A percentile compares a stretch with the other conserved stretches of the same genome.
These are phyloP conservation scores for Suaeda aralocaspica DNA, from an alignment of 148 eudicot species.

Conservation along the genomic window DNA sequence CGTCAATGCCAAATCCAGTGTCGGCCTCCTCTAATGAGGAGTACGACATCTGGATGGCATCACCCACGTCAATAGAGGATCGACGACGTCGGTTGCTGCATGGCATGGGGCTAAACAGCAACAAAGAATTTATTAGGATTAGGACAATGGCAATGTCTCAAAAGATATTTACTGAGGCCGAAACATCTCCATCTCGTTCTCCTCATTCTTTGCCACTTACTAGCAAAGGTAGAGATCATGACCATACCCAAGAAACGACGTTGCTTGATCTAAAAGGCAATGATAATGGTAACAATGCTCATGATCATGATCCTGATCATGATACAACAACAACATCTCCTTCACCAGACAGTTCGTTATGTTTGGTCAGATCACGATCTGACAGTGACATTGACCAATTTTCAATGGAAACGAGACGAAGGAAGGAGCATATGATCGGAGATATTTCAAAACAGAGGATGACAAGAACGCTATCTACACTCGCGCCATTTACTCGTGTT, in stretches of 20 bases:
- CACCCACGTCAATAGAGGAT: conserved; percentile 66
- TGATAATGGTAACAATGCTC: not conserved
- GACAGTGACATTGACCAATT: conserved; percentile 62
- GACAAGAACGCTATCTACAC: conserved; percentile 61
- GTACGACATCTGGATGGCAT: conserved; percentile 76
- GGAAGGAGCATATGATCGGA: conserved; percentile 75
- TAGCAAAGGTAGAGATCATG: not conserved
- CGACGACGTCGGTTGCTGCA: conserved; percentile 62
- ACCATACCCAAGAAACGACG: no score
- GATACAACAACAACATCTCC: not conserved
- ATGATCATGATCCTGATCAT: not conserved
- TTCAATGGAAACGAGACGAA: conserved; percentile 41
- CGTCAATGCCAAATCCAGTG: conserved; percentile 28
- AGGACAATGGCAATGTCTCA: conserved; percentile 38
- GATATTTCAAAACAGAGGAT: conserved; percentile 63
- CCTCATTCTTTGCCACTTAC: conserved; percentile 17
- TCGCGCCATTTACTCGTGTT: conserved; percentile 28
- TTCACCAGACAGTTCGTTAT: conserved; percentile 14
- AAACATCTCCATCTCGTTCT: not conserved
- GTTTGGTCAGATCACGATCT: conserved; percentile 70
- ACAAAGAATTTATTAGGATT: conserved; percentile 41
- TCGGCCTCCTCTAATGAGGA: conserved; percentile 21
- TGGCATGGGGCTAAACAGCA: conserved; percentile 84
- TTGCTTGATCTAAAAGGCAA: not conserved
- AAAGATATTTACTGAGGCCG: conserved; percentile 17